Conservation (phyloP, 768 basidiomycete genomes). For the Tylopilus rubrobrunneus region DNA sequence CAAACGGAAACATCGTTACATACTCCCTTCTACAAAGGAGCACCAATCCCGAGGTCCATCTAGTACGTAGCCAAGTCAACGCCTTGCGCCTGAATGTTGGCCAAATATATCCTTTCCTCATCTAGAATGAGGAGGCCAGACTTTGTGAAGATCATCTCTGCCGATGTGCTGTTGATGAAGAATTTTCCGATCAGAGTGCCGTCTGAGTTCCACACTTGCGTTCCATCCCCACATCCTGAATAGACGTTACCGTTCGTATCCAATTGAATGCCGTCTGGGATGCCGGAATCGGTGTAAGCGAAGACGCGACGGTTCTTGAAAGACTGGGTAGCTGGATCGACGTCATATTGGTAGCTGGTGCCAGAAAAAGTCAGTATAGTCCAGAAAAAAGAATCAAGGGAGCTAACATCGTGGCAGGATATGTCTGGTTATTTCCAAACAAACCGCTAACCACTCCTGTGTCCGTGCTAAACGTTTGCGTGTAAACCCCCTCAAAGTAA, state of each 20-base stretch:
- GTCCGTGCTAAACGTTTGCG: no score
- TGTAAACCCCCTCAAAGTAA: no score
- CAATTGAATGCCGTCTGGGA: conserved; percentile 55
- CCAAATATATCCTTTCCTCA: conserved; percentile 38
- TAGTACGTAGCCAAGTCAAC: conserved; percentile 12
- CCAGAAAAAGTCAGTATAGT: background rate
- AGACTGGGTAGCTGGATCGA: conserved; percentile 49
- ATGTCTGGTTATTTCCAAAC: no score
- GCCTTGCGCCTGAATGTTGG: conserved; percentile 33
- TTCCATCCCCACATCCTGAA: conserved; percentile 3
- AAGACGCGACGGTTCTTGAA: conserved; percentile 66
- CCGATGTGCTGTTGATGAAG: conserved; percentile 16
- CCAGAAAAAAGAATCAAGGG: background rate
- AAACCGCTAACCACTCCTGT: no score
- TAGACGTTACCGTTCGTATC: conserved; percentile 66
- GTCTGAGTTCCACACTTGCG: background rate
- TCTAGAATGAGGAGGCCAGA: conserved; percentile 25
- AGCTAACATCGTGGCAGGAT: no score
- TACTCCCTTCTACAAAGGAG: no score
- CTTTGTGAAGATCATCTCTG: conserved; percentile 40
- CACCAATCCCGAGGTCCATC: background rate
- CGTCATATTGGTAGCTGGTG: conserved; percentile 63
- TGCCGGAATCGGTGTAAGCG: conserved; percentile 56
- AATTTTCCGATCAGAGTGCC: background rate
- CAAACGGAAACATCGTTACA: no score